Percentiles rank a stretch among this genome's conserved stretches.
These are phyloP conservation scores for Rhizopogon rudus DNA, from an alignment of 768 basidiomycete genomes.

Conservation along the genomic window DNA sequence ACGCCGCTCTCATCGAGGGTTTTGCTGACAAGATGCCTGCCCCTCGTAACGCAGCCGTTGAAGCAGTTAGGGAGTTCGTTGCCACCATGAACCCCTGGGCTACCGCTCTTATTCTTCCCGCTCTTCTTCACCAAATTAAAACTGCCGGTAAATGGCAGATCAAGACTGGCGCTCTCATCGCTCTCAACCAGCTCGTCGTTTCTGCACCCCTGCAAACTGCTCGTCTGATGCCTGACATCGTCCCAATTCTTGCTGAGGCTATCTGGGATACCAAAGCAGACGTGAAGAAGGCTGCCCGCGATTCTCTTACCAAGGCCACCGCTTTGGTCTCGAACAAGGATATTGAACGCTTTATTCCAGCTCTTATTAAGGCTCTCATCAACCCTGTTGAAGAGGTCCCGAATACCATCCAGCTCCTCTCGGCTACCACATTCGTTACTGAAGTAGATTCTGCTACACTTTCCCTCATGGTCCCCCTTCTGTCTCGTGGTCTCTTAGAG, in stretches of 20 bases:
- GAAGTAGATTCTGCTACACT: conserved; percentile 97
- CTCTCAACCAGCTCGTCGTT: conserved; percentile 83
- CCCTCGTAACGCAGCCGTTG: conserved; percentile 78
- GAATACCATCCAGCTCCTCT: conserved; percentile 89
- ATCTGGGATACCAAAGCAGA: conserved; percentile 99
- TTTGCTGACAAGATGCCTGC: conserved; percentile 95
- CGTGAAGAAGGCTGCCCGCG: conserved; percentile 97
- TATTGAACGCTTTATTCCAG: conserved; percentile 94
- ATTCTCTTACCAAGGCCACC: conserved; percentile 90
- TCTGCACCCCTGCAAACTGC: conserved; percentile 81
- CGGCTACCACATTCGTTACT: conserved; percentile 98
- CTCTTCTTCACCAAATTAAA: conserved; percentile 89
- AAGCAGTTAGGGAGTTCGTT: conserved; percentile 74
- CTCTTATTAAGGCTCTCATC: conserved; percentile 95
- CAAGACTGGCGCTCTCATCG: conserved; percentile 81
- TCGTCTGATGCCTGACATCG: conserved; percentile 89
- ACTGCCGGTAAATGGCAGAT: conserved; percentile 97
- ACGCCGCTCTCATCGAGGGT: conserved; percentile 80
- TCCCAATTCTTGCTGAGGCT: conserved; percentile 89
- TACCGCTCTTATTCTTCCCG: conserved; percentile 73
- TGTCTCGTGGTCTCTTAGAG: conserved; percentile 90
- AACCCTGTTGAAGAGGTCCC: conserved; percentile 99
- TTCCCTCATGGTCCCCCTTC: conserved; percentile 95
- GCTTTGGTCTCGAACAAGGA: conserved; percentile 98
- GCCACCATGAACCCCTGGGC: conserved; percentile 88